A percentile compares a stretch with the other conserved stretches of the same genome.
Conservation (phyloP, 208 protist genomes). For the Leptomonas pyrrhocoris region DNA sequence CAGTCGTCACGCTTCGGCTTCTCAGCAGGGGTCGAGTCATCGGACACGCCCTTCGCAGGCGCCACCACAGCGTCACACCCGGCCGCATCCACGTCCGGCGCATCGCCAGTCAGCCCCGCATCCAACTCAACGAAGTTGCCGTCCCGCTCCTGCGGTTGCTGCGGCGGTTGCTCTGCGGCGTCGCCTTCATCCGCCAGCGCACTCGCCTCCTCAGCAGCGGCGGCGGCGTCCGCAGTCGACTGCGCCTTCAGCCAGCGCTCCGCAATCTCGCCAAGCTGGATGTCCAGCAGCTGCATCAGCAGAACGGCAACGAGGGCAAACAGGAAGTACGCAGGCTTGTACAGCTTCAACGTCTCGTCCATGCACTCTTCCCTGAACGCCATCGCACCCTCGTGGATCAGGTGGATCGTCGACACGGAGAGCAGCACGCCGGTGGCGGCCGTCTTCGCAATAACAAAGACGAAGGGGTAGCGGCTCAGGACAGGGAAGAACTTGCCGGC, state of each 20-base stretch:
- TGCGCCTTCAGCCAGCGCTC: slow-evolving; percentile 41
- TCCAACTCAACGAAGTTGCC: background rate
- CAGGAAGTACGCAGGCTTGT: slow-evolving; percentile 52
- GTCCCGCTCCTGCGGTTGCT: background rate
- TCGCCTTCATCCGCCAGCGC: background rate
- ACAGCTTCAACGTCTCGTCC: slow-evolving; percentile 28
- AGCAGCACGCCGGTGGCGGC: slow-evolving; percentile 65
- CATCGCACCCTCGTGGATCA: slow-evolving; percentile 51
- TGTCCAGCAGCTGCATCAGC: slow-evolving; percentile 63
- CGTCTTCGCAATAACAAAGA: slow-evolving; percentile 54
- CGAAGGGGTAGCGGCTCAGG: slow-evolving; percentile 48
- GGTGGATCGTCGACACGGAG: slow-evolving; percentile 55
- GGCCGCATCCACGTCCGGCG: background rate
- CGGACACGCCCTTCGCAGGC: background rate
- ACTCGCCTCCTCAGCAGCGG: background rate
- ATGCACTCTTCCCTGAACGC: slow-evolving; percentile 53
- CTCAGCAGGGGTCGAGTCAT: background rate
- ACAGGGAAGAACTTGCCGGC: slow-evolving; percentile 46
- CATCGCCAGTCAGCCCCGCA: background rate
- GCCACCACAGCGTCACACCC: slow-evolving; percentile 6
- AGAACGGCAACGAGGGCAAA: slow-evolving; percentile 59
- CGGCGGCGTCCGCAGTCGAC: background rate
- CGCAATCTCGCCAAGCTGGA: slow-evolving; percentile 41
- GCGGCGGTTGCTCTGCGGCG: slow-evolving; percentile 3
- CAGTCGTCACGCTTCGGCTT: background rate